Evolutionary conservation across 169 alveolate genomes (phyloP).

Genomic region (Ichthyophthirius multifiliis): DNA sequence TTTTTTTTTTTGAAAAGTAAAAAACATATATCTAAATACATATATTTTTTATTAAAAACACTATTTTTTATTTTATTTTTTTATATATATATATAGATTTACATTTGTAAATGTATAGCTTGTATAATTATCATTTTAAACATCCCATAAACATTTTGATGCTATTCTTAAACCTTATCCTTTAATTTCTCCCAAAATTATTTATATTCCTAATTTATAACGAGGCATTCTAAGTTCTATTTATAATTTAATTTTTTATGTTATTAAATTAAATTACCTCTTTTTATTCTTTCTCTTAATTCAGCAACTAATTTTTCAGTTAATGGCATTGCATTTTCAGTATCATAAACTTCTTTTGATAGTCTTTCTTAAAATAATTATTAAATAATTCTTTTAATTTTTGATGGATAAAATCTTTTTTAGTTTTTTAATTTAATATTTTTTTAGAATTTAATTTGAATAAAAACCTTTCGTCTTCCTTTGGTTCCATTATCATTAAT

Average conservation of each 20-base stretch:
- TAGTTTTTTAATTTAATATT: not conserved
- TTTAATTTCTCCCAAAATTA: conserved; percentile 32
- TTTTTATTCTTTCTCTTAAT: conserved; percentile 25
- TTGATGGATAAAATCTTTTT: conserved; percentile 39
- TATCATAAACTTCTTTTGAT: conserved; percentile 28
- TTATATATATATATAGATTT: not conserved
- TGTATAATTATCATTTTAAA: conserved; percentile 34
- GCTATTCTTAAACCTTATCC: conserved; percentile 41
- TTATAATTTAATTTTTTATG: not conserved
- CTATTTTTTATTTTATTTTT: not conserved
- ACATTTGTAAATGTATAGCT: conserved; percentile 29
- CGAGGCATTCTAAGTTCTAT: conserved; percentile 37
- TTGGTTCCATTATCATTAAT: conserved; percentile 26
- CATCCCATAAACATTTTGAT: conserved; percentile 39
- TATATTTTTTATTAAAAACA: not conserved
- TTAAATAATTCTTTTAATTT: conserved; percentile 11
- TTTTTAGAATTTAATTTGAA: not conserved
- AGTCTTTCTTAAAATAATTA: conserved; percentile 31
- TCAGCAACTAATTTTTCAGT: conserved; percentile 24
- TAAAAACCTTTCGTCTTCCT: conserved; percentile 32
- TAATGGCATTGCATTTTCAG: conserved; percentile 12
- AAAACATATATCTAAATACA: not conserved
- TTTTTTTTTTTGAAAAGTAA: not conserved
- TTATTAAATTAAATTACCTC: conserved; percentile 8
- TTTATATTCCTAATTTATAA: conserved; percentile 31